Evolutionary conservation across 495 filamentous ascomycete species (phyloP), one percentile per base, ranked within the genome.

Genomic region (Aspergillus haitiensis): DNA sequence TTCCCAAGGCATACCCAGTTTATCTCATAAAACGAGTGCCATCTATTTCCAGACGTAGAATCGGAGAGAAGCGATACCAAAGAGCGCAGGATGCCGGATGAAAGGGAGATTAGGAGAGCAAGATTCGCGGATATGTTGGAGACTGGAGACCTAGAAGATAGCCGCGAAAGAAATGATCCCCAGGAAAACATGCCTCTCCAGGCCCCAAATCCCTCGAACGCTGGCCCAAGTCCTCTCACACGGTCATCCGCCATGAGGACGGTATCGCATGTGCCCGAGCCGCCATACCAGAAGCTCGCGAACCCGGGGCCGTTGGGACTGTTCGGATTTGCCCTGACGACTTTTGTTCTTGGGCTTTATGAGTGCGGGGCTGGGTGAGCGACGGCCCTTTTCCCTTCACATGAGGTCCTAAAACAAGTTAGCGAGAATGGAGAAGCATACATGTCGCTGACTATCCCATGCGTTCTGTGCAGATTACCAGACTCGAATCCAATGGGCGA

Each of bases 331-430:
- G 49, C 49, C 7, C 21, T 52, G 18, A 52, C 49, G 13, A 52
- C 49, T 31, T 52, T 52, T 34, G 49, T 52, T 10, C 49, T 52
- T 16, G 49, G 49, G 31, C 18, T 52, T 6, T 52, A 52, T 13
- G 49, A 52, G 15, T 52, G 49, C 33, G 49, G 49, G 7, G 49
- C 49, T 31, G 49, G 49, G 49, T 52, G 49, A 31, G 49, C 34
- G 5, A n/a, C 4, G 3, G 11, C 7, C 37, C 37, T 7, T n/a
- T 40, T 40, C 4, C 37, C 37, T 3, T 3, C 37, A 11, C 6
- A 52, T 27, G 1, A 3, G 21, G 21, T 27, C 1, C 21, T 27
- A 27, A 27, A 3, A 27, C 21, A 27, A 27, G 21, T 27, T 27
- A 8, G n/a, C 37, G n/a, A 40, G 9, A 40, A 40, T 11, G 4